Percentiles rank a stretch among this genome's conserved stretches.
phyloP scores from a whole-genome alignment of 192 early-diverging fungal genomes.

The Chytriomyces sp. region DNA sequence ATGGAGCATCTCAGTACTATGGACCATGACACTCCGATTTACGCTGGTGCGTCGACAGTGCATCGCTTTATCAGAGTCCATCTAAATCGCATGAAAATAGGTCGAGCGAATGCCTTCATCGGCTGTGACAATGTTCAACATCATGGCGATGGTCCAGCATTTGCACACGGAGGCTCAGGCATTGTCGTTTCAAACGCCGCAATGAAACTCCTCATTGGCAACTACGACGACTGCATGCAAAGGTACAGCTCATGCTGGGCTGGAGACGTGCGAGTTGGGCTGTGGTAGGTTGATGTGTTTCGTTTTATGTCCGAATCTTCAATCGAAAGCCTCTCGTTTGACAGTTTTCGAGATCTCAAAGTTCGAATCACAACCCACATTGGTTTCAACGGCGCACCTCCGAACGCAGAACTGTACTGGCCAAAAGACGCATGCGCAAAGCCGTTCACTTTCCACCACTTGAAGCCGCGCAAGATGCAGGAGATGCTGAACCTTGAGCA shows the following conservation, averaged over 20 bases:
- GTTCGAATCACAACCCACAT: conserved; percentile 39
- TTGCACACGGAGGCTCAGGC: conserved; percentile 64
- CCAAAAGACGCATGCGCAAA: conserved; percentile 51
- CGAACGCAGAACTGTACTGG: conserved; percentile 34
- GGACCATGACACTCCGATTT: conserved; percentile 45
- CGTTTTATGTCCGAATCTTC: too few relatives aligned
- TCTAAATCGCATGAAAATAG: conserved; percentile 13
- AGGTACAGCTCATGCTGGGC: conserved; percentile 64
- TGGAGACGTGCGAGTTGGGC: conserved; percentile 58
- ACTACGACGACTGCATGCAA: conserved; percentile 49
- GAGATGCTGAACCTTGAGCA: conserved; percentile 36
- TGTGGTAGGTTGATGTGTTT: conserved; percentile 24
- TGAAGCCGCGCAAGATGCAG: conserved; percentile 51
- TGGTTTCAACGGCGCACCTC: conserved; percentile 41
- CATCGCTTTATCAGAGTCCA: not conserved
- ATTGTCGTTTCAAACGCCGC: conserved; percentile 58
- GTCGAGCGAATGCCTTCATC: conserved; percentile 47
- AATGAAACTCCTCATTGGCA: conserved; percentile 42
- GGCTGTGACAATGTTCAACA: conserved; percentile 58
- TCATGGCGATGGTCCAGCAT: conserved; percentile 48
- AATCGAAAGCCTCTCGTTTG: too few relatives aligned
- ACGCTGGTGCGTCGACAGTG: conserved; percentile 46
- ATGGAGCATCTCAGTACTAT: conserved; percentile 36
- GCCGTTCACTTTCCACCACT: conserved; percentile 61
- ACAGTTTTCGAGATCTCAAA: conserved; percentile 54